Evolutionary conservation across 768 basidiomycete genomes (phyloP).

Genomic region (Leccinum variicolor): DNA sequence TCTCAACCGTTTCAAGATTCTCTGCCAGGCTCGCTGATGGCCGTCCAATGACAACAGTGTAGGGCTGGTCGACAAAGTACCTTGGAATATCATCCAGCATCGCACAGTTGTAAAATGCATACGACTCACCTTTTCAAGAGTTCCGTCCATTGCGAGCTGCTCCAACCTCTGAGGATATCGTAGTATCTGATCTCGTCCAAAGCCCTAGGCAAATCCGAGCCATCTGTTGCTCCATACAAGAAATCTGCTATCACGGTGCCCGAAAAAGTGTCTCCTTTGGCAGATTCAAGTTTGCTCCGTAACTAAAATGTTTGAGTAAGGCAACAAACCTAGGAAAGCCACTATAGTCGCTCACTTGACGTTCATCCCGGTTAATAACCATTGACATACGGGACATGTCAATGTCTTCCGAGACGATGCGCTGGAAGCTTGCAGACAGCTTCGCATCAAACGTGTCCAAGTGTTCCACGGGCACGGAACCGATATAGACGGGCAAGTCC

Average conservation of each 20-base stretch:
- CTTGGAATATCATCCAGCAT: constrained; percentile 38
- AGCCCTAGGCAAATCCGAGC: constrained; percentile 66
- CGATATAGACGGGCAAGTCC: constrained; percentile 73
- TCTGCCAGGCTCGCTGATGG: constrained; percentile 84
- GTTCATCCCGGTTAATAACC: constrained; percentile 83
- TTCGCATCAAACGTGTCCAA: constrained; percentile 69
- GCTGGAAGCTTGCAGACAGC: constrained; percentile 64
- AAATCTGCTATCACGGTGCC: constrained; percentile 77
- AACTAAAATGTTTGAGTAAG: constrained; percentile 43
- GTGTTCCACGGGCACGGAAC: constrained; percentile 79
- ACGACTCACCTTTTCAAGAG: constrained; percentile 66
- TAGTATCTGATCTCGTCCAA: constrained; percentile 82
- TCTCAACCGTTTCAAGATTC: constrained; percentile 78
- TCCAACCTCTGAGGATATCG: constrained; percentile 64
- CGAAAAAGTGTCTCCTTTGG: constrained; percentile 79
- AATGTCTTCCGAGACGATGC: constrained; percentile 70
- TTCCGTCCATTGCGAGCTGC: constrained; percentile 68
- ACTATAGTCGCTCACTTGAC: constrained; percentile 52
- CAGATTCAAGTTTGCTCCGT: constrained; percentile 78
- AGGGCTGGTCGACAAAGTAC: constrained; percentile 72
- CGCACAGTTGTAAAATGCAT: neutral
- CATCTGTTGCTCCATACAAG: constrained; percentile 81
- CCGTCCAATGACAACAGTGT: constrained; percentile 77
- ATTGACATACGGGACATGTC: constrained; percentile 90
- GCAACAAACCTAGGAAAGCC: neutral